A percentile compares a stretch with the other conserved stretches of the same genome.
phyloP scores from a whole-genome alignment of 2,329 filamentous ascomycete species.

The Sclerotinia subarctica region DNA sequence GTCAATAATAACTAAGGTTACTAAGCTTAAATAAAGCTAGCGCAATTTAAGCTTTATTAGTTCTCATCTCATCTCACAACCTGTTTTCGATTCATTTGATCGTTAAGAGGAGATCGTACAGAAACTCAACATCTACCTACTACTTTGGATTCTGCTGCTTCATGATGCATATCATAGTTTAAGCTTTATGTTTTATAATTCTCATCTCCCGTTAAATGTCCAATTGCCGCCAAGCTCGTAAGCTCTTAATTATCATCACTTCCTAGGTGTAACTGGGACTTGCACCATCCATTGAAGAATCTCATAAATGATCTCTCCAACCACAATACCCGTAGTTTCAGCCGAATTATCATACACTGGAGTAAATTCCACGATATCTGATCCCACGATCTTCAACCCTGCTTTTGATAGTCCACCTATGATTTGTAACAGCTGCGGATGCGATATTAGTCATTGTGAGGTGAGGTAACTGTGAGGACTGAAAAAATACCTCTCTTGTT shows the following conservation, averaged over 20 bases:
- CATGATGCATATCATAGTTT: not conserved
- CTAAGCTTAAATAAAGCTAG: not conserved
- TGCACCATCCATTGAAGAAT: slow-evolving; percentile 38
- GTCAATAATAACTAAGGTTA: not conserved
- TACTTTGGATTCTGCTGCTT: not conserved
- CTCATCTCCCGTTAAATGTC: not conserved
- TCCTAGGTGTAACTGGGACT: slow-evolving; percentile 28
- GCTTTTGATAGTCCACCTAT: slow-evolving; percentile 34
- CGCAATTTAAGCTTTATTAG: not conserved
- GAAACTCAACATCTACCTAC: too few relatives aligned
- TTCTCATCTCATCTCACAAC: not conserved
- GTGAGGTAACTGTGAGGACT: too few relatives aligned
- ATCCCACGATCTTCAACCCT: slow-evolving; percentile 36
- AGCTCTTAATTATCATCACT: not conserved
- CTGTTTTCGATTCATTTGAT: not conserved
- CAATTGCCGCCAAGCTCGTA: not conserved
- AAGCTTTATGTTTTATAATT: not conserved
- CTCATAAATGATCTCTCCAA: slow-evolving; percentile 35
- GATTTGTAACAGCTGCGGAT: slow-evolving; percentile 32
- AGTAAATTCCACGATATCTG: slow-evolving; percentile 38
- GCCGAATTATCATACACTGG: slow-evolving; percentile 37
- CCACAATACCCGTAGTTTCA: slow-evolving; percentile 36
- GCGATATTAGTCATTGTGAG: not conserved
- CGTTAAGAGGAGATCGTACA: not conserved
- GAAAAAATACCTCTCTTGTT: slow-evolving; percentile 33